These are phyloP conservation scores for Pistacia atlantica DNA, from an alignment of 345 rosid species.

Conservation along the genomic window DNA sequence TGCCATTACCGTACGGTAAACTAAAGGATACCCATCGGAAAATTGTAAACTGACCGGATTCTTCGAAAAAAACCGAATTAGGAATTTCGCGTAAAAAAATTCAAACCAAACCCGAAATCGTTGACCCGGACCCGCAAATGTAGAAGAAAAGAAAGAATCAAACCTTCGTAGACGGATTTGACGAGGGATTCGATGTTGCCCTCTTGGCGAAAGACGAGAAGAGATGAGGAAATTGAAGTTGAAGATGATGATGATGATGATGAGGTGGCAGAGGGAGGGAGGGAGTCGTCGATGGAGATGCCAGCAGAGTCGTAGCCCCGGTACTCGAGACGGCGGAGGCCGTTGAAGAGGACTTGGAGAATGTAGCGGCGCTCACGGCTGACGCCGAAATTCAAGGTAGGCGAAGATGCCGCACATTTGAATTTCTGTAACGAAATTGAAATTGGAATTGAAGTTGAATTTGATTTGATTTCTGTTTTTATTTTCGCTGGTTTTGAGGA, in stretches of 20 bases:
- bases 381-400: slow-evolving; percentile 79
- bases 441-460: background rate
- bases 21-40: background rate
- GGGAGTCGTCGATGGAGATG: slow-evolving; percentile 67
- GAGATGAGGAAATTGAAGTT: slow-evolving; percentile 31
- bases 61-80: no score
- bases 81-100: no score
- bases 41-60: background rate
- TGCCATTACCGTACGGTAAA: background rate
- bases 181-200: slow-evolving; percentile 98
- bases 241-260: slow-evolving; percentile 19
- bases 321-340: slow-evolving; percentile 95
- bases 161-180: slow-evolving; percentile 85
- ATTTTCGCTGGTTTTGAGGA: background rate
- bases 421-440: no score
- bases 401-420: slow-evolving; percentile 96
- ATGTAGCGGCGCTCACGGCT: slow-evolving; percentile 72
- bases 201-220: slow-evolving; percentile 83
- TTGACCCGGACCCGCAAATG: background rate
- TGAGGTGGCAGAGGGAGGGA: slow-evolving; percentile 30
- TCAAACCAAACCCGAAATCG: background rate
- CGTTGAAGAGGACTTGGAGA: slow-evolving; percentile 90
- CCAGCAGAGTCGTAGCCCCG: slow-evolving; percentile 97
- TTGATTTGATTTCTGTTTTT: background rate
- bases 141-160: background rate